phyloP scores from a whole-genome alignment of 495 filamentous ascomycete genomes.

The Xylaria sp. region DNA sequence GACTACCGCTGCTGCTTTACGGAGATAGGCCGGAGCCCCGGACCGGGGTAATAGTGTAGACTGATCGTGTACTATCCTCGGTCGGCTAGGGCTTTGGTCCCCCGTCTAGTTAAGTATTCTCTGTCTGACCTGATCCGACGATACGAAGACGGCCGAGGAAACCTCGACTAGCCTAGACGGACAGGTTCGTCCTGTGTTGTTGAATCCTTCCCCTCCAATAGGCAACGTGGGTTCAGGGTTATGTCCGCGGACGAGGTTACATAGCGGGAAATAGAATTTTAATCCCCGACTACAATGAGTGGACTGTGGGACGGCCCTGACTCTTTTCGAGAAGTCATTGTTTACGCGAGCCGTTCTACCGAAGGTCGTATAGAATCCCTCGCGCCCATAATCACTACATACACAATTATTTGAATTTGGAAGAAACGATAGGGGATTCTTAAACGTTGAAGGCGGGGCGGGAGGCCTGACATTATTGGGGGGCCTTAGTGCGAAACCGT shows the following conservation, averaged over 20 bases:
- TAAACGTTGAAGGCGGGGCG: background rate
- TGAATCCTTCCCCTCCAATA: background rate
- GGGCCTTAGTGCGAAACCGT: background rate
- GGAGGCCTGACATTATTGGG: background rate
- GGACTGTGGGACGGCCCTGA: background rate
- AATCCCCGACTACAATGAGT: background rate
- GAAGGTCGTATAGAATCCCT: background rate
- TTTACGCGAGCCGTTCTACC: no score
- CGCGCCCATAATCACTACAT: background rate
- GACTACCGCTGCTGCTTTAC: background rate
- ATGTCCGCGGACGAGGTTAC: background rate
- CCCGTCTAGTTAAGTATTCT: background rate
- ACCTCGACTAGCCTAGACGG: background rate
- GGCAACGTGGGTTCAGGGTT: background rate
- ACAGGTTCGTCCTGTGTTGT: background rate
- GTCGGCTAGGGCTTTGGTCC: background rate
- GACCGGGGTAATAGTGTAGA: conserved; percentile 7
- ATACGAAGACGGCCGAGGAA: background rate
- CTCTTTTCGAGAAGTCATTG: background rate
- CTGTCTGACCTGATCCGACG: background rate
- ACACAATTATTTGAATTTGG: background rate
- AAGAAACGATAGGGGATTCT: background rate
- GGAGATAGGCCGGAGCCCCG: conserved; percentile 14
- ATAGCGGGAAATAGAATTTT: background rate
- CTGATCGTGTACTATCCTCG: background rate